Conservation (phyloP, 1,139 yeast species). For the Kazachstania sp. region DNA sequence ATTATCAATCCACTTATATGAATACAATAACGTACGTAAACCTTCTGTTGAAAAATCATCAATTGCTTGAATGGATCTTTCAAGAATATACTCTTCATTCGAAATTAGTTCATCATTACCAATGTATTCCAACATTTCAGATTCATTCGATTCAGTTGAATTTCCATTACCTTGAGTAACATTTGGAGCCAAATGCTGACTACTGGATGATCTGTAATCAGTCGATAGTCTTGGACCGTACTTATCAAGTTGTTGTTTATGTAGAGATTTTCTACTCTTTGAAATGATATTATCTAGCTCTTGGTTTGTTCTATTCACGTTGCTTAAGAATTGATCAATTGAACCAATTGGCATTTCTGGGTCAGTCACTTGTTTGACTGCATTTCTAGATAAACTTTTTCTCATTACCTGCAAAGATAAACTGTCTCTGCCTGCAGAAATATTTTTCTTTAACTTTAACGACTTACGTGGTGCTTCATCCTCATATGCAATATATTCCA, state of each 20-base stretch:
- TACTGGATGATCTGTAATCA: not conserved
- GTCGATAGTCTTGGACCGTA: constrained; percentile 34
- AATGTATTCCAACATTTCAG: constrained; percentile 29
- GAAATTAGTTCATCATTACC: constrained; percentile 56
- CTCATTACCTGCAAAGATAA: constrained; percentile 30
- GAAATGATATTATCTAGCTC: constrained; percentile 55
- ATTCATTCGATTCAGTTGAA: constrained; percentile 18
- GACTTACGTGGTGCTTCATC: constrained; percentile 14
- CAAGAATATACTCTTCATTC: constrained; percentile 74
- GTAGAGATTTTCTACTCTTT: constrained; percentile 55
- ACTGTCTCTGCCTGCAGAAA: constrained; percentile 30
- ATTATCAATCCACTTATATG: constrained; percentile 61
- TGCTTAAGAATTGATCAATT: constrained; percentile 49
- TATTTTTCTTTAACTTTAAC: constrained; percentile 13
- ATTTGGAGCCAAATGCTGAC: not conserved
- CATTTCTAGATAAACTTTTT: constrained; percentile 22
- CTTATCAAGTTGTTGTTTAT: constrained; percentile 49
- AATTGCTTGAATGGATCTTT: constrained; percentile 77
- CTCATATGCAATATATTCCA: constrained; percentile 22
- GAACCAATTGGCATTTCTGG: constrained; percentile 37
- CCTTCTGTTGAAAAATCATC: constrained; percentile 96
- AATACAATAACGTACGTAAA: constrained; percentile 76
- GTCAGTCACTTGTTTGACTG: constrained; percentile 15
- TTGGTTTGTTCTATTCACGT: constrained; percentile 40
- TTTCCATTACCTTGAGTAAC: not conserved